phyloP scores from a whole-genome alignment of 163 green algal genomes.

The Botryococcus braunii region DNA sequence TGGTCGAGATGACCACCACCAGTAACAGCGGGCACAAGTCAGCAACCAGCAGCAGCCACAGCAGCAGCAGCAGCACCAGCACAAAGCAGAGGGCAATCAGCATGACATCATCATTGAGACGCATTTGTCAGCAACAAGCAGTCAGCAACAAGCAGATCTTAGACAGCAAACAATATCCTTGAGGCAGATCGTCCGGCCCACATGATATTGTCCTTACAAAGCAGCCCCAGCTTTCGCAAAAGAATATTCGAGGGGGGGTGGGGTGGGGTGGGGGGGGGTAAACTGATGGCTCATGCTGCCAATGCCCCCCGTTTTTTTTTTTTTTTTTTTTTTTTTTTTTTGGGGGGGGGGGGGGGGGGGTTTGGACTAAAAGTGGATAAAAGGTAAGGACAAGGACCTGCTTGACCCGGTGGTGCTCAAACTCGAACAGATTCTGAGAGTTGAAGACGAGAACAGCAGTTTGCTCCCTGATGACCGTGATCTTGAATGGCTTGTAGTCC shows the following conservation, averaged over 20 bases:
- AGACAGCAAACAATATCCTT: too few species aligned
- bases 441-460: slow-evolving; percentile 68
- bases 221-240: not conserved
- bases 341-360: too few species aligned
- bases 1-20: too few species aligned
- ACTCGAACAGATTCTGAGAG: slow-evolving; percentile 62
- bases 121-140: too few species aligned
- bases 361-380: not conserved
- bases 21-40: too few species aligned
- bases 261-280: not conserved
- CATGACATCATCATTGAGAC: too few species aligned
- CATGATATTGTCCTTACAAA: too few species aligned
- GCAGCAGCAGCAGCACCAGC: too few species aligned
- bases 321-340: not conserved
- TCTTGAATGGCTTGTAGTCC: slow-evolving; percentile 46
- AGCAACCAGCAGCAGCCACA: too few species aligned
- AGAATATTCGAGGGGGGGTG: not conserved
- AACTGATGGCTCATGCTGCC: not conserved
- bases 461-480: slow-evolving; percentile 44
- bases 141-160: too few species aligned
- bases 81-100: too few species aligned
- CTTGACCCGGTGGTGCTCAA: slow-evolving; percentile 78
- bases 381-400: slow-evolving; percentile 21
- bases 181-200: too few species aligned
- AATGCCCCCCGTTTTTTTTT: not conserved